Evolutionary conservation across 345 rosid genomes (phyloP), one percentile per base, ranked within the genome.

Genomic region (Euclidium syriacum): DNA sequence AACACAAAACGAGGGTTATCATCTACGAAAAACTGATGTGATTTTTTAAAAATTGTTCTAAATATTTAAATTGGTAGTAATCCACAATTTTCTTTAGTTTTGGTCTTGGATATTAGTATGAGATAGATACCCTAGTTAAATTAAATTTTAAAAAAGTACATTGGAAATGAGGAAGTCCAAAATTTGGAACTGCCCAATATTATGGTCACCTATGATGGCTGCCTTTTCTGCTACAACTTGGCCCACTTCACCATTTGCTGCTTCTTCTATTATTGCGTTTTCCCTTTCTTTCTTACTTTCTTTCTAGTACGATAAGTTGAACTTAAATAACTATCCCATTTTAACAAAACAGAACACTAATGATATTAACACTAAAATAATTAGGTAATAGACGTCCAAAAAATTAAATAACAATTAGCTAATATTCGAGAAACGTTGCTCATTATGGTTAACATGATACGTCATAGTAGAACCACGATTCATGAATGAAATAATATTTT

Each of bases 131-230:
- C n/a, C n/a, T n/a, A n/a, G n/a, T n/a, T n/a, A n/a, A n/a, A n/a
- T n/a, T n/a, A n/a, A n/a, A n/a, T n/a, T n/a, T n/a, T n/a, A n/a
- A n/a, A n/a, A n/a, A n/a, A n/a, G n/a, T n/a, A n/a, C 24, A 56
- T 22, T 26, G 56, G 40, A 58, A 67, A 40, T 12, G 15, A 38
- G 34, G 3, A 18, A 59, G 65, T 68, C 66, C 53, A 68, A 52
- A 42, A 19, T 59, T 34, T 8, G 17, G 46, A 51, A 59, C 30
- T 51, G 30, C 53, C 33, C 27, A 34, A 41, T 42, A 27, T 51
- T 52, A 60, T 60, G 73, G 73, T 60, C 73, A 52, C 67, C 11
- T 52, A 52, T 68, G 67, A 60, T 68, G 73, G 73, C 67, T 68
- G 67, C 54, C 73, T 68, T 60, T 68, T 59, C 62, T 24, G 67